phyloP scores from a whole-genome alignment of 2,329 filamentous ascomycete species.

The Monosporascus ibericus region DNA sequence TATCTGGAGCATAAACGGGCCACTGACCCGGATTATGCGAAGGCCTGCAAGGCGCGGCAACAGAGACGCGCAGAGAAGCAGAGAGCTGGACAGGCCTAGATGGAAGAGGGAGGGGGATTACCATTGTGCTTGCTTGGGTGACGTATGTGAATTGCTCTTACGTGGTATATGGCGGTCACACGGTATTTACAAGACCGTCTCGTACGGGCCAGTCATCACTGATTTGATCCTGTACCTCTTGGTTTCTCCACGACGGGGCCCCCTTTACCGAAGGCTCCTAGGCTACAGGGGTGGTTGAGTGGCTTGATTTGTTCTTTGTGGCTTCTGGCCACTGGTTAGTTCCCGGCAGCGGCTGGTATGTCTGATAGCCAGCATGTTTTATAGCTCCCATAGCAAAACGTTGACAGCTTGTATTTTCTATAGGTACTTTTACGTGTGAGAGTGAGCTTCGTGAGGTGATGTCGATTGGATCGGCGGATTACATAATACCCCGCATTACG shows the following conservation, averaged over 20 bases:
- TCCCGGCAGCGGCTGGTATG: neutral
- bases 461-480: neutral
- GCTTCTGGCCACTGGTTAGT: neutral
- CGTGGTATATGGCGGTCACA: too few relatives aligned
- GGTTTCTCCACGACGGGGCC: neutral
- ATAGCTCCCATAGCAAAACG: neutral
- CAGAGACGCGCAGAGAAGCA: conserved; percentile 18
- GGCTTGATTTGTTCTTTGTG: neutral
- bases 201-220: neutral
- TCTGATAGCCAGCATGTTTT: neutral
- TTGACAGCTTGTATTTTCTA: neutral
- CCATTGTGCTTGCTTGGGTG: neutral
- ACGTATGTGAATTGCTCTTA: too few relatives aligned
- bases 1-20: conserved; percentile 23
- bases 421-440: neutral
- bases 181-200: neutral
- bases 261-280: neutral
- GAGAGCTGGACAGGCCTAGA: neutral
- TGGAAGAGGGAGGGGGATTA: neutral
- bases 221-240: neutral
- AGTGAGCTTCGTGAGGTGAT: neutral
- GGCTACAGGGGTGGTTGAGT: neutral
- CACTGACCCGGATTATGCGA: conserved; percentile 17
- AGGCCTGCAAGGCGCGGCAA: conserved; percentile 22
- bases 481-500: neutral